Evolutionary conservation across 2,329 filamentous ascomycete species (phyloP).

Genomic region (Dryadomyces quercivorus): DNA sequence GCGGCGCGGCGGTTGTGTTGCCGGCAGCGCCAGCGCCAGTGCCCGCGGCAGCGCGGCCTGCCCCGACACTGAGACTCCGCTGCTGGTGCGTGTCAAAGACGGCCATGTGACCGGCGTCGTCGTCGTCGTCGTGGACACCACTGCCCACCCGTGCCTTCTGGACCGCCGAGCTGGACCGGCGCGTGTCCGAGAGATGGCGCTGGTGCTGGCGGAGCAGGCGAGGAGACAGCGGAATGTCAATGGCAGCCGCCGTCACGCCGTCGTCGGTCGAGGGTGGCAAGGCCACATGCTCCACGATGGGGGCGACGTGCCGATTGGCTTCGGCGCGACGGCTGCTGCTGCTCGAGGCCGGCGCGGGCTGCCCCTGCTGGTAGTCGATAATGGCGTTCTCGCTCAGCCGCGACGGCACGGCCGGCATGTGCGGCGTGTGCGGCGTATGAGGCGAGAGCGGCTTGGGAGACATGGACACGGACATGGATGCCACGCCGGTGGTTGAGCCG

Average conservation of each 20-base stretch:
- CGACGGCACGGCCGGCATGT: conserved; percentile 88
- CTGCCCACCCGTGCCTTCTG: conserved; percentile 51
- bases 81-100: conserved; percentile 50
- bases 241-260: conserved; percentile 47
- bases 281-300: not conserved
- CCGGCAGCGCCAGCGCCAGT: conserved; percentile 20
- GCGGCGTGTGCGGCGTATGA: conserved; percentile 84
- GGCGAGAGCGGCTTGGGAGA: conserved; percentile 85
- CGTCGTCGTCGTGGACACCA: conserved; percentile 34
- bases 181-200: conserved; percentile 27
- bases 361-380: conserved; percentile 43
- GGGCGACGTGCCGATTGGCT: not conserved
- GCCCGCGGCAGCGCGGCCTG: conserved; percentile 32
- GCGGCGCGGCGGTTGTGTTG: conserved; percentile 40
- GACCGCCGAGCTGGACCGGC: conserved; percentile 58
- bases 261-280: not conserved
- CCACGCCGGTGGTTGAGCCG: conserved; percentile 36
- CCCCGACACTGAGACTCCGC: conserved; percentile 56
- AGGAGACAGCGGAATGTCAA: conserved; percentile 63
- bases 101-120: conserved; percentile 46
- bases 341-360: not conserved
- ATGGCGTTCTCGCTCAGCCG: conserved; percentile 87
- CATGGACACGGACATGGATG: conserved; percentile 62
- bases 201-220: conserved; percentile 29
- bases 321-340: not conserved